Base-by-base conservation (phyloP, 2,329 filamentous ascomycete genomes). In the Hypoxylon sp. region DNA sequence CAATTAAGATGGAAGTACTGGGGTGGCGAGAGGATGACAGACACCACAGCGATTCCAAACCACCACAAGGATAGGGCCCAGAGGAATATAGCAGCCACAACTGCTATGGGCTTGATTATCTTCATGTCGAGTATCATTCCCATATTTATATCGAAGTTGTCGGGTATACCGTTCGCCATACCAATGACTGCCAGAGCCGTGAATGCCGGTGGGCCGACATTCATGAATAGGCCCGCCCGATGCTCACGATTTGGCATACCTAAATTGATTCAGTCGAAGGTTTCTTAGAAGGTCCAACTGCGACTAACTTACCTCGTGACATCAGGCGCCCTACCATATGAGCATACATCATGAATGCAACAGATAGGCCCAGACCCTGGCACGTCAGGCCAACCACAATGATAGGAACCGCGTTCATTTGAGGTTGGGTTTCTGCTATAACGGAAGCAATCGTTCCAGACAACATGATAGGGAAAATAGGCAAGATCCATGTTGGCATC, bases 391-490 rank as follows among this genome's bases (percentile, higher is more conserved):
- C 91, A 0, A 87, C 89, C 21, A 88, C 83, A 57, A 92, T 82
- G 65, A 93, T 91, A 2, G 89, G 85, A 21, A 92, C 78, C 1
- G 88, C 85, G 0, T 84, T 78, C 8, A 82, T 77, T 0, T 85
- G 78, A 0, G 89, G 87, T 68, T 93, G 91, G 0, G 85, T 84
- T 4, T 83, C 82, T 11, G 87, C 85, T 54, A 92, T 90, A 66
- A 91, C 86, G 0, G 88, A 87, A 1, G 91, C 90, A 48, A 93
- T 87, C 1, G 91, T 93, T 0, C 91, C 91, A 0, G 86, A 86
- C 5, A 93, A 83, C 91, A 93, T 93, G 76, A 92, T 83, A 11
- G 91, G 91, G 76, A 92, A 93, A 72, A 92, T 90, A 29, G 91
- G 91, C 4, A 93, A 80, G 60, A 93, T 87, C 91, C 91, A 92